These are phyloP conservation scores for Oryza brachyantha DNA, from an alignment of 176 grass and related monocot species.

Conservation along the genomic window DNA sequence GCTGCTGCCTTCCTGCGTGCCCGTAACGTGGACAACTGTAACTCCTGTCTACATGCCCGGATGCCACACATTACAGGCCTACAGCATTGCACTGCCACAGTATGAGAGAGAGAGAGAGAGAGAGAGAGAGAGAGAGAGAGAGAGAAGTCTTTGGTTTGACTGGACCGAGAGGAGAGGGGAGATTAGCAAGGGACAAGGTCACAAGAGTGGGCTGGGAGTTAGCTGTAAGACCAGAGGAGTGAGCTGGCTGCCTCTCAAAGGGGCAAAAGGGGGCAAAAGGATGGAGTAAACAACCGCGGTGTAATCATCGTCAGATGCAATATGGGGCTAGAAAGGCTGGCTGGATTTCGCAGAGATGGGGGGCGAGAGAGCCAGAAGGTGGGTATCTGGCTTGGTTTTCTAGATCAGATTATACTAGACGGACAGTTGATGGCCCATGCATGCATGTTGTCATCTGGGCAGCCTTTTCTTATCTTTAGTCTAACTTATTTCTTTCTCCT, in stretches of 20 bases:
- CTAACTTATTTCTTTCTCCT: background rate
- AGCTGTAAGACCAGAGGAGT: conserved; percentile 60
- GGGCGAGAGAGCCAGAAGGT: background rate
- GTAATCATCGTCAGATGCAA: conserved; percentile 37
- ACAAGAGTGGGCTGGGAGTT: conserved; percentile 47
- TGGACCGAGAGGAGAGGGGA: conserved; percentile 27
- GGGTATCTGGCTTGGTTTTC: background rate
- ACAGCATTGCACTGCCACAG: background rate
- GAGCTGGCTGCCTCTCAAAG: conserved; percentile 56
- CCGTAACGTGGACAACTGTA: conserved; percentile 71
- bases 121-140: too few relatives aligned
- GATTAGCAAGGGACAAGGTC: conserved; percentile 27
- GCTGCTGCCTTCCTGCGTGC: conserved; percentile 31
- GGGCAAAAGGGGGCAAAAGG: background rate
- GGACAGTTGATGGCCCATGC: background rate
- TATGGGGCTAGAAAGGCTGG: conserved; percentile 25
- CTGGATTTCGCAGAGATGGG: background rate
- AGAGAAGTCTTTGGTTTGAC: conserved; percentile 20
- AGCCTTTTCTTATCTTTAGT: background rate
- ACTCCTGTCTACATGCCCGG: conserved; percentile 23
- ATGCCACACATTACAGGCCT: background rate
- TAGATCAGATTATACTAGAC: conserved; percentile 1
- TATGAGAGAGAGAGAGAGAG: background rate
- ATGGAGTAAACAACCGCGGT: background rate
- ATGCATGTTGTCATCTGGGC: background rate